Percentiles rank a stretch among this genome's conserved stretches.
Conservation (phyloP, 768 basidiomycete species). For the Leccinum obscurum region DNA sequence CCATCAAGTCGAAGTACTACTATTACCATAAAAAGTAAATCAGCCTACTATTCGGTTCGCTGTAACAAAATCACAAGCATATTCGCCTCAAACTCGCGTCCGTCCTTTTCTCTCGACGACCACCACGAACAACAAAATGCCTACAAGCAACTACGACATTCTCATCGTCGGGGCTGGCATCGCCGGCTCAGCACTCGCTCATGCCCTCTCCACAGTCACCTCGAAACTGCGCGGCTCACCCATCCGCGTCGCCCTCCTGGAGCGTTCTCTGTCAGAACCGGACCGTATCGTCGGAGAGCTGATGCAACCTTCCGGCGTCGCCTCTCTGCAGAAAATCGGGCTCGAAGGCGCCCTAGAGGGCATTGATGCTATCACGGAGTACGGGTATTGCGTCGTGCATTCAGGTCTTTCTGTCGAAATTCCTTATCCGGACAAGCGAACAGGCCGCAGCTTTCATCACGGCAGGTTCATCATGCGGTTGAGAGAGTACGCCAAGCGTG, state of each 20-base stretch:
- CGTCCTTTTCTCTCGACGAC: background rate
- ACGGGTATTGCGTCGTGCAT: conserved; percentile 82
- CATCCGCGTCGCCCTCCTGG: conserved; percentile 79
- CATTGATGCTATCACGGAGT: conserved; percentile 82
- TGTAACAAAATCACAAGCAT: no score
- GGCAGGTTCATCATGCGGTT: conserved; percentile 85
- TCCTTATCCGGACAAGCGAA: conserved; percentile 73
- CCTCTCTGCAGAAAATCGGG: conserved; percentile 74
- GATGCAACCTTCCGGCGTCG: conserved; percentile 89
- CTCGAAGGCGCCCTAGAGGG: conserved; percentile 73
- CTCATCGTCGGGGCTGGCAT: conserved; percentile 92
- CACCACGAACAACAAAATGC: conserved; percentile 11
- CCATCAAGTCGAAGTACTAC: conserved; percentile 14
- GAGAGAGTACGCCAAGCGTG: conserved; percentile 60
- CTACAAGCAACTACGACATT: conserved; percentile 56
- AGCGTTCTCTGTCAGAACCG: conserved; percentile 89
- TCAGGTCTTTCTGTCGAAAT: conserved; percentile 73
- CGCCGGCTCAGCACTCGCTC: conserved; percentile 84
- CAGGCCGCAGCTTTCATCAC: conserved; percentile 92
- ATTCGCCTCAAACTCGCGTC: no score
- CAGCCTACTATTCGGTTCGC: background rate
- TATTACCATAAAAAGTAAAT: background rate
- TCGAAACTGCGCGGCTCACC: conserved; percentile 45
- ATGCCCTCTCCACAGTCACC: conserved; percentile 68
- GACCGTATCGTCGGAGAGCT: conserved; percentile 98